Conservation (phyloP, 2,329 filamentous ascomycete genomes). For the Arthrobotrys entomopaga region DNA sequence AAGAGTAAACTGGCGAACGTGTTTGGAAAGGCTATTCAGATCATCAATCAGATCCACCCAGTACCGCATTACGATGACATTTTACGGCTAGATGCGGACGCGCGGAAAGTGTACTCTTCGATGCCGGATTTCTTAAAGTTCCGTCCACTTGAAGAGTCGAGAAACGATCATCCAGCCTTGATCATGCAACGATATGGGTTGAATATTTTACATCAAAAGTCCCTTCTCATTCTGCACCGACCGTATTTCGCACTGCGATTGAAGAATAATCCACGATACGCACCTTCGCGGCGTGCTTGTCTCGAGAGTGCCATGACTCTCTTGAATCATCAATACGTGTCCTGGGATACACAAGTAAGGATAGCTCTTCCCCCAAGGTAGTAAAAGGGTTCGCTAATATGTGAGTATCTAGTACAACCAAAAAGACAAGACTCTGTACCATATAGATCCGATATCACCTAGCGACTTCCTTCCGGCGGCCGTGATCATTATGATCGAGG, state of each 20-base stretch:
- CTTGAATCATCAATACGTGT: slow-evolving; percentile 76
- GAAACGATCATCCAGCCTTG: slow-evolving; percentile 73
- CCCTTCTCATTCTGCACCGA: slow-evolving; percentile 86
- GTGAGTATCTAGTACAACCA: slow-evolving; percentile 59
- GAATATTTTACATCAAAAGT: slow-evolving; percentile 87
- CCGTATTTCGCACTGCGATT: slow-evolving; percentile 80
- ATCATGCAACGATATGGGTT: slow-evolving; percentile 86
- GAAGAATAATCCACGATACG: slow-evolving; percentile 80
- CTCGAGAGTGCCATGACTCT: slow-evolving; percentile 88
- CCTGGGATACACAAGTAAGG: slow-evolving; percentile 86
- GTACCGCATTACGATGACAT: slow-evolving; percentile 71
- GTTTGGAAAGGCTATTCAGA: slow-evolving; percentile 77
- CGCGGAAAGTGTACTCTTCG: slow-evolving; percentile 72
- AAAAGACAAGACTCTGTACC: slow-evolving; percentile 60
- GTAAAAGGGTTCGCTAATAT: slow-evolving; percentile 71
- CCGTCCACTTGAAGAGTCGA: slow-evolving; percentile 77
- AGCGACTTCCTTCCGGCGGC: slow-evolving; percentile 60
- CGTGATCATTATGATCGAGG: slow-evolving; percentile 58
- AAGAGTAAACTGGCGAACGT: slow-evolving; percentile 76
- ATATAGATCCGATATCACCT: slow-evolving; percentile 64
- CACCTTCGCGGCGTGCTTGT: slow-evolving; percentile 82
- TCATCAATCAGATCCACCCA: slow-evolving; percentile 64
- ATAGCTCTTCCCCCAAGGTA: slow-evolving; percentile 56
- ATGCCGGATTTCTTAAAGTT: slow-evolving; percentile 83
- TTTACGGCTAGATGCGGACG: slow-evolving; percentile 70